Percentiles rank a stretch among this genome's conserved stretches.
These are phyloP conservation scores for Ophiosphaerella herpotricha DNA, from an alignment of 2,329 filamentous ascomycete species.

Conservation along the genomic window DNA sequence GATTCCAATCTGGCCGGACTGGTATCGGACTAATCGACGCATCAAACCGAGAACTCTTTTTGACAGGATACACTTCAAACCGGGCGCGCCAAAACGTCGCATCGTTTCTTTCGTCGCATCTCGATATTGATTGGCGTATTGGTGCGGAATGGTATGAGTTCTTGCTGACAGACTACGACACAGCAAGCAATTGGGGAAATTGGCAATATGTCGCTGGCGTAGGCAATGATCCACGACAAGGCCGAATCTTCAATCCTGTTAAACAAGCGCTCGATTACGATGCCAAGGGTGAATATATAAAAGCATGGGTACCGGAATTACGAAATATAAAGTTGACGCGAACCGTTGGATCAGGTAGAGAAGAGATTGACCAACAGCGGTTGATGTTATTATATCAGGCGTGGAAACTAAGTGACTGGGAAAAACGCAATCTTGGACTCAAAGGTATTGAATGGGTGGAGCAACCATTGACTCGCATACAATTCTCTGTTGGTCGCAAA, in stretches of 20 bases:
- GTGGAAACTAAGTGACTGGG: constrained; percentile 65
- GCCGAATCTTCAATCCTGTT: constrained; percentile 78
- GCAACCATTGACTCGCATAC: constrained; percentile 54
- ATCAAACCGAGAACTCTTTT: constrained; percentile 71
- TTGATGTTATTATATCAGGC: constrained; percentile 69
- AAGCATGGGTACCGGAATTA: constrained; percentile 74
- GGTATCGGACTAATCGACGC: constrained; percentile 80
- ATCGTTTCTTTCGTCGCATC: constrained; percentile 72
- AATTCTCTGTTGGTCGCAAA: constrained; percentile 43
- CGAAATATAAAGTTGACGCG: constrained; percentile 51
- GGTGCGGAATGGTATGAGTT: constrained; percentile 84
- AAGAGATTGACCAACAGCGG: constrained; percentile 43
- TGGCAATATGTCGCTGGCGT: constrained; percentile 84
- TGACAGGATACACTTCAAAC: constrained; percentile 80
- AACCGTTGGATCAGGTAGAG: constrained; percentile 22
- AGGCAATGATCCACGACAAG: constrained; percentile 75
- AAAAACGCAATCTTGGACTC: constrained; percentile 62
- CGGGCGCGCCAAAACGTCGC: constrained; percentile 77
- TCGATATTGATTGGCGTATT: constrained; percentile 77
- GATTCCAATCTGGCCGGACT: constrained; percentile 68
- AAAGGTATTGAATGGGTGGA: constrained; percentile 67
- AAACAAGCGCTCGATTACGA: constrained; percentile 83
- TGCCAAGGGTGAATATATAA: constrained; percentile 68
- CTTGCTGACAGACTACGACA: constrained; percentile 75
- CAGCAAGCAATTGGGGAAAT: constrained; percentile 77